Evolutionary conservation across 1,284 basidiomycete genomes (phyloP).

Genomic region (Omphalotus olearius): DNA sequence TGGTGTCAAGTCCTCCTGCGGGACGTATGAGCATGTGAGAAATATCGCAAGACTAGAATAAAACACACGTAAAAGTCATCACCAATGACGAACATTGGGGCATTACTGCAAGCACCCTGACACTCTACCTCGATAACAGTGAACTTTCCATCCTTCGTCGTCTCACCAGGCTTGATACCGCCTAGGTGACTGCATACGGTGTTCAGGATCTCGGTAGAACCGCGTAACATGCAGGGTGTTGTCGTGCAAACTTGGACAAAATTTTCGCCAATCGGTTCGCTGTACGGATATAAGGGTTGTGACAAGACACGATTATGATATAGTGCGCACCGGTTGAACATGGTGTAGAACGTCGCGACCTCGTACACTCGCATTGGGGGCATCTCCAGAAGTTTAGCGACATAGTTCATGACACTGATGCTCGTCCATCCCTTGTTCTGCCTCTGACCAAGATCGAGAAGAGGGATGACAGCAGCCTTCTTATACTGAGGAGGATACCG

Average conservation of each 20-base stretch:
- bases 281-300: slow-evolving; percentile 25
- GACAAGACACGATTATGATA: neutral
- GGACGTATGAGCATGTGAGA: slow-evolving; percentile 5
- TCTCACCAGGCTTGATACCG: slow-evolving; percentile 84
- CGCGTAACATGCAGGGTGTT: slow-evolving; percentile 96
- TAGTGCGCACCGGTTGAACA: slow-evolving; percentile 85
- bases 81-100: slow-evolving; percentile 97
- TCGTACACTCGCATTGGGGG: slow-evolving; percentile 99
- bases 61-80: slow-evolving; percentile 91
- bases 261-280: slow-evolving; percentile 92
- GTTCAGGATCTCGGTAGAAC: slow-evolving; percentile 86
- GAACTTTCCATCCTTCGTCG: slow-evolving; percentile 94
- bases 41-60: slow-evolving; percentile 7
- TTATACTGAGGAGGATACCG: slow-evolving; percentile 97
- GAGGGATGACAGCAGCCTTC: slow-evolving; percentile 95
- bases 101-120: slow-evolving; percentile 96
- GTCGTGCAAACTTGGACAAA: slow-evolving; percentile 99
- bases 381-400: slow-evolving; percentile 91
- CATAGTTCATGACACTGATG: slow-evolving; percentile 98
- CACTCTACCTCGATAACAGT: slow-evolving; percentile 98
- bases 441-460: slow-evolving; percentile 94
- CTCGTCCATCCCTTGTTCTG: slow-evolving; percentile 99
- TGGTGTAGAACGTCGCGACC: slow-evolving; percentile 99
- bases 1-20: slow-evolving; percentile 94
- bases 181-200: slow-evolving; percentile 84